Evolutionary conservation across 2,329 filamentous ascomycete genomes (phyloP), one percentile per base, ranked within the genome.

Genomic region (Aspergillus novoparasiticus): DNA sequence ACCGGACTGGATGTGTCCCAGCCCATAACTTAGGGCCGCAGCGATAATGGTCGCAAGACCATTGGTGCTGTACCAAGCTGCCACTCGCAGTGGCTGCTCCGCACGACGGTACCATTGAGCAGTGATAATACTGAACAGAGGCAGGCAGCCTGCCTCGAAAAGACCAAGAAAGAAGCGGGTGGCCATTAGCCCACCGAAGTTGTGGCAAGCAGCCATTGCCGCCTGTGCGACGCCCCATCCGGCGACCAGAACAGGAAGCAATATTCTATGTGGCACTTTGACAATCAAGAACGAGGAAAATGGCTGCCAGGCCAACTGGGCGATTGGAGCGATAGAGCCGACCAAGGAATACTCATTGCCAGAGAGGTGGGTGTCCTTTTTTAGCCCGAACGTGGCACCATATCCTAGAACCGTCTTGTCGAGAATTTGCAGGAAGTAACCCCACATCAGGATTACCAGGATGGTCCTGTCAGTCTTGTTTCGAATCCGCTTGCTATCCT

Each of bases 51-150:
- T 87, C 0, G 85, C 85, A 0, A 83, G 63, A 0, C 87, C 86
- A 58, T 86, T 89, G 0, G 86, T 88, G 4, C 85, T 81, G 67
- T 90, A 90, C 88, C 88, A 91, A n/a, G 84, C 83, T 0, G 87
- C 87, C 3, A 89, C 83, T 0, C 89, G 82, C 30, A 88, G 73
- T 0, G 88, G 87, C 73, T 90, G 88, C 69, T 91, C 87, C 5
- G 81, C 80, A 59, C 79, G 77, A 14, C 79, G 76, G 66, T 82
- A 82, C 80, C 81, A 82, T 41, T 81, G 77, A 43, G 76, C 78
- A 1, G 80, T 82, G 56, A 82, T 81, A 28, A 82, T 72, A 51
- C 75, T 75, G 57, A 82, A 83, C 2, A 82, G 71, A 0, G 80
- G 80, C 45, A 82, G 64, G 65, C 79, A 86, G 4, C 83, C 84